Evolutionary conservation across 2,329 filamentous ascomycete genomes (phyloP).

Genomic region (Cercospora citrullina): DNA sequence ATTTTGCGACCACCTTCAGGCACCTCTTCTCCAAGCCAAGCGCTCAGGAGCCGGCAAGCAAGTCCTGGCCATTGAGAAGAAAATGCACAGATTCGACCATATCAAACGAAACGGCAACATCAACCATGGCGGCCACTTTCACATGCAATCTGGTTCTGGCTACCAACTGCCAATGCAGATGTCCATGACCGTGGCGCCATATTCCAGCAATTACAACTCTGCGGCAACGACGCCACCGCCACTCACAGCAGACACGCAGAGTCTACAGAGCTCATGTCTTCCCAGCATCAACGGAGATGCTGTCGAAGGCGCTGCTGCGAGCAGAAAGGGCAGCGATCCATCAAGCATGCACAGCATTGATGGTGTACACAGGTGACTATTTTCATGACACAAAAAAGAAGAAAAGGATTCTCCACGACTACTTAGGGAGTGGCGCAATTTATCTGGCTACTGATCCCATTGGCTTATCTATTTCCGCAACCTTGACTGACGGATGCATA

Average conservation of each 20-base stretch:
- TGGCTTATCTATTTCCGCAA: neutral
- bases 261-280: conserved; percentile 32
- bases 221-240: conserved; percentile 34
- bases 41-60: conserved; percentile 47
- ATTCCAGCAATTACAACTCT: conserved; percentile 33
- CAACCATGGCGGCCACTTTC: conserved; percentile 3
- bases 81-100: conserved; percentile 47
- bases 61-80: conserved; percentile 49
- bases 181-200: conserved; percentile 19
- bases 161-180: conserved; percentile 18
- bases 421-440: neutral
- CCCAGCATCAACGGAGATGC: conserved; percentile 39
- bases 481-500: neutral
- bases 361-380: conserved; percentile 23
- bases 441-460: neutral
- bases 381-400: neutral
- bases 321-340: conserved; percentile 33
- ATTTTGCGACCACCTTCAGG: conserved; percentile 46
- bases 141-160: conserved; percentile 6
- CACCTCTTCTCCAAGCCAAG: conserved; percentile 49
- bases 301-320: conserved; percentile 36
- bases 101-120: conserved; percentile 21
- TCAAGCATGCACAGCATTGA: conserved; percentile 21
- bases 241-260: conserved; percentile 33
- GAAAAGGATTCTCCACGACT: neutral